Evolutionary conservation across 257 asterid genomes (phyloP).

Genomic region (Rhazya stricta): DNA sequence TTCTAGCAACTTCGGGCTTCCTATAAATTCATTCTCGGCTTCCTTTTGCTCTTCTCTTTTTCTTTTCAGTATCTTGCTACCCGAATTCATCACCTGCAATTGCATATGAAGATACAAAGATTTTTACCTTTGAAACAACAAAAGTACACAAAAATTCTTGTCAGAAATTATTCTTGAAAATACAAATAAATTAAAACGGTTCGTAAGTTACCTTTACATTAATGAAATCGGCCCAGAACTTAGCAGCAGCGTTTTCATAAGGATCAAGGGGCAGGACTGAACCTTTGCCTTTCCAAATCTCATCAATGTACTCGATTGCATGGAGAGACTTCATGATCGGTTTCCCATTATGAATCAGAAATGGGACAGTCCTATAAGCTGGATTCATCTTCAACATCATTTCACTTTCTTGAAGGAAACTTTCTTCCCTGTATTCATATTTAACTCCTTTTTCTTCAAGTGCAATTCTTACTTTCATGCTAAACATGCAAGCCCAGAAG

Average conservation of each 20-base stretch:
- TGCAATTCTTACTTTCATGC: slow-evolving; percentile 22
- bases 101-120: too few species aligned
- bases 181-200: too few species aligned
- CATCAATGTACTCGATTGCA: slow-evolving; percentile 31
- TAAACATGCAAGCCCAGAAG: slow-evolving; percentile 16
- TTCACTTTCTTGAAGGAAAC: slow-evolving; percentile 17
- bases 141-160: too few species aligned
- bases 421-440: slow-evolving; percentile 16
- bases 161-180: too few species aligned
- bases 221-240: slow-evolving; percentile 16
- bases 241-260: slow-evolving; percentile 12
- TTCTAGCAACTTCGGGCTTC: slow-evolving; percentile 38
- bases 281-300: slow-evolving; percentile 16
- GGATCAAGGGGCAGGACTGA: slow-evolving; percentile 16
- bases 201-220: too few species aligned
- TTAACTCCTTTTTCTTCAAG: slow-evolving; percentile 22
- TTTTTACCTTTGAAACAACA: too few species aligned
- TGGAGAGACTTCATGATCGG: slow-evolving; percentile 22
- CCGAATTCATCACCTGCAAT: slow-evolving; percentile 32
- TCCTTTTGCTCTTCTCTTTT: slow-evolving; percentile 48
- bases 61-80: slow-evolving; percentile 38
- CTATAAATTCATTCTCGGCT: slow-evolving; percentile 48
- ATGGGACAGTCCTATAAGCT: slow-evolving; percentile 27
- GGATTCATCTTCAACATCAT: slow-evolving; percentile 38
- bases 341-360: slow-evolving; percentile 32